Evolutionary conservation across 1,139 yeast genomes (phyloP).

Genomic region (Candida sanyaensis): DNA sequence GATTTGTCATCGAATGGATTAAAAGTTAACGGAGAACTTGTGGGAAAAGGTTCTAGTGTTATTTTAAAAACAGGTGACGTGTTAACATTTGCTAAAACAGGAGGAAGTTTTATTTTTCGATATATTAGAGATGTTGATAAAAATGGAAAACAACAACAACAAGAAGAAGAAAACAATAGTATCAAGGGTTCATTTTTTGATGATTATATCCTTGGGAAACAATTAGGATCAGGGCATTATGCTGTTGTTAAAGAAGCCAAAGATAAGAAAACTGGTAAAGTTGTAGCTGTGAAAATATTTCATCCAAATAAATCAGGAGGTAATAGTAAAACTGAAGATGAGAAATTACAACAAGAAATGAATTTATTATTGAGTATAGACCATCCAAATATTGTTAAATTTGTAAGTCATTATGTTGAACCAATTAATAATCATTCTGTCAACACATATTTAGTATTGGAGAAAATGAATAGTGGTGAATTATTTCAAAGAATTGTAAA

Average conservation of each 20-base stretch:
- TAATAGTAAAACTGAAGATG: conserved; percentile 37
- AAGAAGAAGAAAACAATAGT: background rate
- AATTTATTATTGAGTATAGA: conserved; percentile 63
- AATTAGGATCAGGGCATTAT: conserved; percentile 76
- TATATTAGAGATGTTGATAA: conserved; percentile 32
- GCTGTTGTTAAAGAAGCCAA: conserved; percentile 75
- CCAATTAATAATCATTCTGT: conserved; percentile 55
- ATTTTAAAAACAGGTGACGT: conserved; percentile 66
- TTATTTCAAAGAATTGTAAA: conserved; percentile 67
- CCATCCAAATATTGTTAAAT: conserved; percentile 70
- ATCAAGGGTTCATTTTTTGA: conserved; percentile 51
- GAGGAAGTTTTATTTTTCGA: conserved; percentile 57
- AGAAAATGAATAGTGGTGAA: conserved; percentile 75
- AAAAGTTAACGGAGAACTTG: conserved; percentile 55
- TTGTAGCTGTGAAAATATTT: conserved; percentile 75
- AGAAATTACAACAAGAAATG: conserved; percentile 67
- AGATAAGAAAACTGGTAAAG: conserved; percentile 55
- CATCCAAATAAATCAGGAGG: conserved; percentile 56
- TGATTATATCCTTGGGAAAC: conserved; percentile 59
- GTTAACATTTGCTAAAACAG: conserved; percentile 59
- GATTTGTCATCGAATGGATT: conserved; percentile 73
- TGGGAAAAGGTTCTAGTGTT: conserved; percentile 50
- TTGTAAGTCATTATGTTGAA: conserved; percentile 68
- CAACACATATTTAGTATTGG: conserved; percentile 69
- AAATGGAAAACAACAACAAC: conserved; percentile 9